These are phyloP conservation scores for Puccinia triticina DNA, from an alignment of 1,284 basidiomycete species.

Conservation along the genomic window DNA sequence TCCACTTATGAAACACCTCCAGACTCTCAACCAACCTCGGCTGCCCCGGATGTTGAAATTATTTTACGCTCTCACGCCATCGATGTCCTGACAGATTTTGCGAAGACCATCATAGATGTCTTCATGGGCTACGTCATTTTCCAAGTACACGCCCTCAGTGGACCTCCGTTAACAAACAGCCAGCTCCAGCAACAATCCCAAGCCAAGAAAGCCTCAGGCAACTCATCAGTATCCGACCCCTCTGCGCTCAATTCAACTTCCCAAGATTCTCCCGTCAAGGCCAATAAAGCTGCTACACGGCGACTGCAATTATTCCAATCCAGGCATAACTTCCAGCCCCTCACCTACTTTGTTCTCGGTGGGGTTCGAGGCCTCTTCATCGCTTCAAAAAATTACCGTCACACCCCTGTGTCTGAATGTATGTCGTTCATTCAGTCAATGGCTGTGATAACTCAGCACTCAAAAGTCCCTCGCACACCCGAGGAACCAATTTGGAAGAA, in stretches of 20 bases:
- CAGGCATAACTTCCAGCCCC: background rate
- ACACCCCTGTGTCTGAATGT: background rate
- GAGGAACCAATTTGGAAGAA: too few species aligned
- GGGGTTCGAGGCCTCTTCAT: constrained; percentile 12
- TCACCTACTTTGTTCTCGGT: too few species aligned
- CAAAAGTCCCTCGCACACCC: too few species aligned
- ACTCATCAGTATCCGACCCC: background rate
- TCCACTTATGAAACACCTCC: background rate
- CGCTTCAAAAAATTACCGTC: background rate
- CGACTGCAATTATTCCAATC: background rate
- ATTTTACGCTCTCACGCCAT: background rate
- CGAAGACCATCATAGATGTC: background rate
- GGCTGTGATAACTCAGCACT: too few species aligned
- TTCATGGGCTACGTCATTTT: constrained; percentile 6
- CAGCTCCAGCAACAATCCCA: background rate
- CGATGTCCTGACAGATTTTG: background rate
- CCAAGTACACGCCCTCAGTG: background rate
- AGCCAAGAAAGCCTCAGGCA: background rate
- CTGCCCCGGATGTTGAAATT: background rate
- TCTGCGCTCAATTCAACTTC: background rate
- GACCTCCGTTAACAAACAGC: background rate
- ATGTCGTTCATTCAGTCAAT: too few species aligned
- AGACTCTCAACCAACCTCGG: background rate
- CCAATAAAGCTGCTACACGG: background rate
- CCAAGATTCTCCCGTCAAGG: background rate